These are phyloP conservation scores for Trametes punicea DNA, from an alignment of 768 basidiomycete genomes.

Conservation along the genomic window DNA sequence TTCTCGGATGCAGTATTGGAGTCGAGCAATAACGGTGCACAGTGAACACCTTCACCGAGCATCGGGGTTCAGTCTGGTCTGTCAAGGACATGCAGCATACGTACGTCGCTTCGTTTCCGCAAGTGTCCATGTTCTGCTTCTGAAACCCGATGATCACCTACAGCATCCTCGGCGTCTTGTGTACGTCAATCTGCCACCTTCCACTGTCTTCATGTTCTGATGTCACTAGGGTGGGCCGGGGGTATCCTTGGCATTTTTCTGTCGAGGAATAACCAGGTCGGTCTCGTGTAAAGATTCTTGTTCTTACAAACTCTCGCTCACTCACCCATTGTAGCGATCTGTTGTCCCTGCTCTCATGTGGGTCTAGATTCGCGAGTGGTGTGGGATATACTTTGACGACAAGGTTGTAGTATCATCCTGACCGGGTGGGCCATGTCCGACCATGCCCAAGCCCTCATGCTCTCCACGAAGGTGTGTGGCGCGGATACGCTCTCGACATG, in stretches of 20 bases:
- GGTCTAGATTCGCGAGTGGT: slow-evolving; percentile 25
- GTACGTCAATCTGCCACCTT: slow-evolving; percentile 38
- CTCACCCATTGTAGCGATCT: slow-evolving; percentile 47
- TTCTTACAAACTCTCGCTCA: too few species aligned
- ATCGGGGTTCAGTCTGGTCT: slow-evolving; percentile 77
- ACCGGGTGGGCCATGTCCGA: slow-evolving; percentile 96
- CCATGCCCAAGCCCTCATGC: slow-evolving; percentile 79
- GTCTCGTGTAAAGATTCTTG: slow-evolving; percentile 6
- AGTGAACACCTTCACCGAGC: slow-evolving; percentile 94
- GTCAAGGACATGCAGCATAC: slow-evolving; percentile 96
- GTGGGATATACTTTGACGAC: neutral
- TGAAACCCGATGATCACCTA: neutral
- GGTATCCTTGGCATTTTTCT: slow-evolving; percentile 87
- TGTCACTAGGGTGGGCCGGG: slow-evolving; percentile 78
- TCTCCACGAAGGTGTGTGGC: slow-evolving; percentile 68
- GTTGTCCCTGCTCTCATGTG: slow-evolving; percentile 83
- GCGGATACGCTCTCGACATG: neutral
- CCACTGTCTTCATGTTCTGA: neutral
- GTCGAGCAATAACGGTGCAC: neutral
- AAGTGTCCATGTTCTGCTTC: neutral
- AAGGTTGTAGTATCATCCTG: slow-evolving; percentile 61
- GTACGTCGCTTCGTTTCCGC: slow-evolving; percentile 38
- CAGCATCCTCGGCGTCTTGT: slow-evolving; percentile 72
- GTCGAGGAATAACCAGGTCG: slow-evolving; percentile 70
- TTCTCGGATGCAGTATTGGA: neutral